Base-by-base conservation (phyloP, 2,329 filamentous ascomycete species). In the Erysiphe pulchra region DNA sequence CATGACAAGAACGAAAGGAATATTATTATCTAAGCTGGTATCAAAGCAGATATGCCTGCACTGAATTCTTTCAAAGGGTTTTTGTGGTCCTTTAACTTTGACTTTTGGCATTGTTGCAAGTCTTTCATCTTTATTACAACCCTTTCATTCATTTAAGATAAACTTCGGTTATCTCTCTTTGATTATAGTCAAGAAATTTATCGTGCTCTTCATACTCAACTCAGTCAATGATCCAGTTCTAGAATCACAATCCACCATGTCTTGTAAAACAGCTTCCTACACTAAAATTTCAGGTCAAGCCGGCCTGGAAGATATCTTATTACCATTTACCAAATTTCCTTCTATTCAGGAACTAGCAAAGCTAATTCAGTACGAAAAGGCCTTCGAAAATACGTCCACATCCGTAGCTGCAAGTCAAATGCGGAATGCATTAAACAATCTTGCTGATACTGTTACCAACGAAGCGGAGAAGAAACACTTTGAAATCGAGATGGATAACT, bases 401-500 rank as follows among this genome's bases (percentile, higher is more conserved):
- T 94, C 84, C 57, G 87, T 98, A 53, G 90, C 90, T 50, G 90
- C 90, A 47, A 92, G 86, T 49, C 90, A 98, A 70, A 98, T 98
- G 90, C 84, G 90, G 65, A 98, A 98, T 73, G 73, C 84, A 50
- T 72, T 98, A 62, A 95, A 93, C 62, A 77, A 79, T 63, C 79
- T 98, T 51, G 73, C 82, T 56, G 90, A 98, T 67, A 81, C 79
- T 10, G 86, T 94, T 61, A 73, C 77, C 58, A 85, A 95, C 61
- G 71, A 80, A 47, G 68, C 76, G 51, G 66, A 80, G 61, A 83
- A 82, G 65, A 87, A 93, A 82, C 76, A 92, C 54, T 95, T 95
- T 64, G 87, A 95, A 69, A 92, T 86, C 4, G 87, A 98, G 68
- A 95, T 94, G 86, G 90, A 98, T 75, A 98, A 98, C 77, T 98